Base-by-base conservation (phyloP, 2,329 filamentous ascomycete species). In the Trichothecium sympodiale region DNA sequence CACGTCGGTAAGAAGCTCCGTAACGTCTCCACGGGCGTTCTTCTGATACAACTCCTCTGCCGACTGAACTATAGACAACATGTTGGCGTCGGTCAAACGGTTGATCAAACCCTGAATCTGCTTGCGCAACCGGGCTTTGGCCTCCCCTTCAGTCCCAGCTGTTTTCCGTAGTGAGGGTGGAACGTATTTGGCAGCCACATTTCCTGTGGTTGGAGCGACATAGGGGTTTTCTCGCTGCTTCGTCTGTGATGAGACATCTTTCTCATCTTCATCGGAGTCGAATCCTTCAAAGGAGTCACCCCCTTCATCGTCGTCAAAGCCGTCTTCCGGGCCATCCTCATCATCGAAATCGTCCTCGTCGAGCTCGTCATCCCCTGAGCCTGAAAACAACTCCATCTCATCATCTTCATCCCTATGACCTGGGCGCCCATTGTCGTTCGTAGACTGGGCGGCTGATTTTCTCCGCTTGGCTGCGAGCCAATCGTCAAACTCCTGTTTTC, bases 71-170 rank as follows among this genome's bases (percentile, higher is more conserved):
- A 96, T 94, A 2, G 84, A 82, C 5, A 94, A 58, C 43, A 98
- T 67, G 47, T 91, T 96, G 27, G 86, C 78, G 52, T 96, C 89
- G 0, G 91, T 95, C 23, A 98, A 68, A 52, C 89, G 81, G 57
- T 98, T 98, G 52, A 98, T 71, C 14, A 91, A 70, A 51, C 91
- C 89, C 54, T 96, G 87, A 0, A 85, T 69, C 50, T 93, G 85
- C 42, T 85, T 77, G 39, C 78, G 77, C 34, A 98, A 63, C 28
- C 82, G 77, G 10, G 67, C 66, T 33, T 83, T 64, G 29, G 71
- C 64, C 53, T 93, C 83, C 2, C 72, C 69, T 43, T 83, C 78
- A 0, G 76, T 74, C 1, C 71, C 67, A 3, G 72, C 59, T 25
- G 70, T 62, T 45, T 71, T 78, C 32, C 87, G 75, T 36, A 91